Evolutionary conservation across 495 filamentous ascomycete genomes (phyloP).

Genomic region (Penicillium simplicissimum): DNA sequence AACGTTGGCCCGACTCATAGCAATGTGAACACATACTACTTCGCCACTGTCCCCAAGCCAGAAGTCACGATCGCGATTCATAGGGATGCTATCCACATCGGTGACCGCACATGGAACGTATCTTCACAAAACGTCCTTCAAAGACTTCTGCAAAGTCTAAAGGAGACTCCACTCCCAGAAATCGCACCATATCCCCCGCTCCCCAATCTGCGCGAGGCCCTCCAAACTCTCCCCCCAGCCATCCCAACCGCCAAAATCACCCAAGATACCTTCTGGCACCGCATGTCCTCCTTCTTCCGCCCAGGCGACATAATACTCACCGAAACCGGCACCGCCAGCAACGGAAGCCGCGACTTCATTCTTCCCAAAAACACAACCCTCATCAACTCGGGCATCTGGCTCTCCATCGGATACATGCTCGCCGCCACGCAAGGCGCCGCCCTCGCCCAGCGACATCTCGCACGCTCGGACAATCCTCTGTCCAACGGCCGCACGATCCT

Average conservation of each 20-base stretch:
- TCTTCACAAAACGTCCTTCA: background rate
- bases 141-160: background rate
- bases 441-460: conserved; percentile 38
- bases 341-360: conserved; percentile 25
- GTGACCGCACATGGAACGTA: background rate
- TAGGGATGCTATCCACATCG: conserved; percentile 12
- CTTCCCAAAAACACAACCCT: conserved; percentile 28
- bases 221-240: background rate
- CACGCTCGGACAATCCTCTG: background rate
- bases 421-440: conserved; percentile 42
- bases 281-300: conserved; percentile 21
- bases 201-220: background rate
- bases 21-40: conserved; percentile 32
- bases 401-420: conserved; percentile 47
- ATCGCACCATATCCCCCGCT: background rate
- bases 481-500: conserved; percentile 49
- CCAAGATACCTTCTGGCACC: conserved; percentile 27
- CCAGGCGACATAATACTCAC: conserved; percentile 35
- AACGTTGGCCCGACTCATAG: conserved; percentile 29
- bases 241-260: conserved; percentile 7
- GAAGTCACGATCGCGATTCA: conserved; percentile 20
- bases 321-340: conserved; percentile 38
- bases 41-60: conserved; percentile 18
- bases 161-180: background rate
- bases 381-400: conserved; percentile 37